These are phyloP conservation scores for Xylariaceae sp. DNA, from an alignment of 2,329 filamentous ascomycete species.

Conservation along the genomic window DNA sequence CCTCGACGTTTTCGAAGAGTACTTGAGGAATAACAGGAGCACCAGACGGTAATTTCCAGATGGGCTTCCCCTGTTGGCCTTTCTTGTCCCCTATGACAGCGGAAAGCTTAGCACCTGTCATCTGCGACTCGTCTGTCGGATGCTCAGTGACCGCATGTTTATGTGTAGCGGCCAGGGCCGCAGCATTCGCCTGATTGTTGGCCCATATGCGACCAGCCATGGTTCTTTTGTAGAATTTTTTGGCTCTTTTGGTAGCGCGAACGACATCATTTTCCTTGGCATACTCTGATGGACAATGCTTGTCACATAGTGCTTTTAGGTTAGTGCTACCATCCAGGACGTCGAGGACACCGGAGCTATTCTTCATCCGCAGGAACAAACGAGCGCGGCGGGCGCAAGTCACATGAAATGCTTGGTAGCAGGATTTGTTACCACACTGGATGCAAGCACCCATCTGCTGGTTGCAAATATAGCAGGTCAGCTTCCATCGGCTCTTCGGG, in stretches of 20 bases:
- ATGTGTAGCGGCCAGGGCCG: constrained; percentile 74
- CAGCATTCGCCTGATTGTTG: constrained; percentile 79
- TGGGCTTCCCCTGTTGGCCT: constrained; percentile 63
- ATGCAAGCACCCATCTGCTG: constrained; percentile 98
- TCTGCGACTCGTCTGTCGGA: constrained; percentile 76
- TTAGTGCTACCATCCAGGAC: constrained; percentile 76
- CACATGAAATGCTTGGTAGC: constrained; percentile 95
- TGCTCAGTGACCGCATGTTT: constrained; percentile 63
- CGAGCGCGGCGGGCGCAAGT: constrained; percentile 88
- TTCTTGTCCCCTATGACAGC: constrained; percentile 73
- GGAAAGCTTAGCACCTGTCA: constrained; percentile 78
- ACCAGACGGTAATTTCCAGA: constrained; percentile 92
- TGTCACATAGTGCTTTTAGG: constrained; percentile 93
- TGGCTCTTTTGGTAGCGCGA: constrained; percentile 75
- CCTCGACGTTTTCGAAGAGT: constrained; percentile 82
- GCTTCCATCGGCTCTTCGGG: constrained; percentile 87
- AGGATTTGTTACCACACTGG: constrained; percentile 96
- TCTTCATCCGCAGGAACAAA: constrained; percentile 95
- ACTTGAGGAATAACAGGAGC: constrained; percentile 90
- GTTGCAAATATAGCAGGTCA: constrained; percentile 93
- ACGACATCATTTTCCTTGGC: constrained; percentile 81
- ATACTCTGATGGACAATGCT: constrained; percentile 88
- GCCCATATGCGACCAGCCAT: constrained; percentile 92
- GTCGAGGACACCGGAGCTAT: constrained; percentile 73
- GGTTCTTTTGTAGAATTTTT: constrained; percentile 82